Conservation (phyloP, 306 rosid genomes). For the Cyamopsis tetragonoloba region DNA sequence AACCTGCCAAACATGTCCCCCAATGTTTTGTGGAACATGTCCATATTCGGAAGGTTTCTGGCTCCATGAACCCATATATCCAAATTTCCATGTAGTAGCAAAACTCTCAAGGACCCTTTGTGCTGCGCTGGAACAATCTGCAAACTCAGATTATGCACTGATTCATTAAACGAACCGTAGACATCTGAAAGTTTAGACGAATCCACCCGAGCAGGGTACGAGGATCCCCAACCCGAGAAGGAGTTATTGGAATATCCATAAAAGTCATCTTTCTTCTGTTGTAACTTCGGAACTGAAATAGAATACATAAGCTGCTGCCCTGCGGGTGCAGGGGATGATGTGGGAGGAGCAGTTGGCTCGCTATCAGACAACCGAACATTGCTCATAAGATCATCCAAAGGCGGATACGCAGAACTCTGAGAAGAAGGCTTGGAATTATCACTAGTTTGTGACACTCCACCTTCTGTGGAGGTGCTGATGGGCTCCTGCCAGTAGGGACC, state of each 20-base stretch:
- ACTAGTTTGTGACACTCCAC: slow-evolving; percentile 24
- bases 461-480: slow-evolving; percentile 4
- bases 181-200: slow-evolving; percentile 29
- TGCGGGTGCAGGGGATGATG: slow-evolving; percentile 41
- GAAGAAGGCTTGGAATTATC: slow-evolving; percentile 34
- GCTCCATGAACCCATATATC: slow-evolving; percentile 84
- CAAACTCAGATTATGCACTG: slow-evolving; percentile 42
- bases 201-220: slow-evolving; percentile 28
- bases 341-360: slow-evolving; percentile 43
- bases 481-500: slow-evolving; percentile 39
- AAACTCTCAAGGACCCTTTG: slow-evolving; percentile 73
- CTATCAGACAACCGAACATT: slow-evolving; percentile 50
- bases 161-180: slow-evolving; percentile 54
- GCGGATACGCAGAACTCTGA: slow-evolving; percentile 41
- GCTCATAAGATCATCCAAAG: slow-evolving; percentile 55
- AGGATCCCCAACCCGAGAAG: slow-evolving; percentile 51
- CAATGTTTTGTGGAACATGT: slow-evolving; percentile 85
- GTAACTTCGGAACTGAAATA: slow-evolving; percentile 39
- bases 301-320: slow-evolving; percentile 36
- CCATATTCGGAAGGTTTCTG: slow-evolving; percentile 85
- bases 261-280: slow-evolving; percentile 50
- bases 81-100: slow-evolving; percentile 86
- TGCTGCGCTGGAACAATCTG: slow-evolving; percentile 62
- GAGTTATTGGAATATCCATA: slow-evolving; percentile 56
- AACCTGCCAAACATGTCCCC: slow-evolving; percentile 66